Evolutionary conservation across 345 rosid species (phyloP).

Genomic region (Isatis tinctoria): DNA sequence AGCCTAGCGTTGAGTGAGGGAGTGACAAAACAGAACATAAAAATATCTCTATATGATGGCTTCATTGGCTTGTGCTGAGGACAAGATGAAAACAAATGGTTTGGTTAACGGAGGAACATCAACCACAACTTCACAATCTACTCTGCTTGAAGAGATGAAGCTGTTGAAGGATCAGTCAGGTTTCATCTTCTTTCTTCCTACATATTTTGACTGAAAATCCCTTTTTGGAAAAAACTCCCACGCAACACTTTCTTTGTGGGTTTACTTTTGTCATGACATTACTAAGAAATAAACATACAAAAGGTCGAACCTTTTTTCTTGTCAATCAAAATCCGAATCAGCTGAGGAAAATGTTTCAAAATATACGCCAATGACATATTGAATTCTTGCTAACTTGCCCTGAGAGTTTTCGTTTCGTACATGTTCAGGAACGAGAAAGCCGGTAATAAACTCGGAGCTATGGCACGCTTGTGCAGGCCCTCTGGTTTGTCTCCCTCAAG

Average conservation of each 20-base stretch:
- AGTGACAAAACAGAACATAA: conserved; percentile 4
- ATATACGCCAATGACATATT: background rate
- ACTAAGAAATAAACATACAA: background rate
- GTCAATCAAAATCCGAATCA: background rate
- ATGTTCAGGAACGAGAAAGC: conserved; percentile 59
- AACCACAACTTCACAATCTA: conserved; percentile 21
- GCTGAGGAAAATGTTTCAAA: background rate
- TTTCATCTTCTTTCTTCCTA: conserved; percentile 35
- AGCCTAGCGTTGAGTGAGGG: conserved; percentile 19
- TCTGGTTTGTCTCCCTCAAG: conserved; percentile 86
- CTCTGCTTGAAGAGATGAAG: conserved; percentile 88
- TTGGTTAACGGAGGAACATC: conserved; percentile 34
- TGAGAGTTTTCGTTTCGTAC: background rate
- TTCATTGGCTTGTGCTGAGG: conserved; percentile 55
- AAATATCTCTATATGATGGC: conserved; percentile 34
- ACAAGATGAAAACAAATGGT: conserved; percentile 51
- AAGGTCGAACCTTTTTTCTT: background rate
- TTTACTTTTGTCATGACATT: background rate
- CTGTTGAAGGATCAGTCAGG: conserved; percentile 90
- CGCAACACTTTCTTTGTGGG: background rate
- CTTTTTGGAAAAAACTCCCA: background rate
- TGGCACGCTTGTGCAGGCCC: conserved; percentile 99
- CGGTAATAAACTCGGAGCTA: conserved; percentile 72
- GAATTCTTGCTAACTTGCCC: background rate
- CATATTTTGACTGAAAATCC: background rate